Base-by-base conservation (phyloP, 352 stramenopile species). In the Globisporangium radiosum region DNA sequence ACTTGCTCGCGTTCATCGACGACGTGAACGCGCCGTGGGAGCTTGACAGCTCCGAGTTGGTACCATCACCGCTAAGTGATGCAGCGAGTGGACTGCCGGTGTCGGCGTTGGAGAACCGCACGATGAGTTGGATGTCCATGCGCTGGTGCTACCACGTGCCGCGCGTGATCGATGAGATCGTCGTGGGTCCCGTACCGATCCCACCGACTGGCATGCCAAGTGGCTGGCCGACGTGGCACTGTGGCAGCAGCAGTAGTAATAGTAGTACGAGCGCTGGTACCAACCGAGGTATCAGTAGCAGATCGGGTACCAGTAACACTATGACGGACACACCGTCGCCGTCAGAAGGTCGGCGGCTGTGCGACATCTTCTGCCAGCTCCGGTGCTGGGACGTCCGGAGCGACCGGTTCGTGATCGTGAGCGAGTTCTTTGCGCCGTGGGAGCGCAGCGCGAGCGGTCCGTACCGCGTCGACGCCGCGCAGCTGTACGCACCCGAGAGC, bases 61-160 rank as follows among this genome's bases (percentile, higher is more conserved):
- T 13, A 13, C 40, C 7, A 13, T 44, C 40, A 13, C 40, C 40
- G 40, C 40, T 44, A 44, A 14, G 7, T 8, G 7, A 8, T 14
- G 7, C 40, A 13, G 7, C 40, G 40, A 14, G 7, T 8, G 7
- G 7, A 13, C 11, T 13, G 40, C 40, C 40, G 40, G 52, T 70
- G 15, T 57, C 66, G 4, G 66, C 59, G 10, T 47, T 85, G 48
- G 68, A 73, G 38, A 83, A 80, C 36, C 73, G 73, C 55, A 92
- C 80, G 0, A 70, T 71, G 25, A 78, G 80, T 19, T 93, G 81
- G 77, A 86, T 93, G 81, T 70, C 66, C 38, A 84, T 94, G 75
- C 81, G 75, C 25, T 94, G 85, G 85, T 83, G 75, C 39, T 94
- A 94, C 52, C 77, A 88, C 40, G 62, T 92, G 19, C 82, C 85